Percentiles rank a stretch among this genome's conserved stretches.
phyloP scores from a whole-genome alignment of 768 basidiomycete genomes.

The Dacryopinax primogenitus region DNA sequence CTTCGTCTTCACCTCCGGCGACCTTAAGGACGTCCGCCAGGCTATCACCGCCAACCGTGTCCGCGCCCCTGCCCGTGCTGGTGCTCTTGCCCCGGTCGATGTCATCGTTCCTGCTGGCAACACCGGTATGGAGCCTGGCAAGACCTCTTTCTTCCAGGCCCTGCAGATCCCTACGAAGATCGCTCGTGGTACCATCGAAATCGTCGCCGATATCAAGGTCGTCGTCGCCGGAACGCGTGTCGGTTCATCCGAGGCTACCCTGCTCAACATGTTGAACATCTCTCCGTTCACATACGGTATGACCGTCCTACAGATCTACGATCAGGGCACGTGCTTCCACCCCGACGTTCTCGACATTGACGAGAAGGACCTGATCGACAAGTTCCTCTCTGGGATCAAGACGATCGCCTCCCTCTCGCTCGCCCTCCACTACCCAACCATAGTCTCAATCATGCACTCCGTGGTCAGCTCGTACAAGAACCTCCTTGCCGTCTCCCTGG shows the following conservation, averaged over 20 bases:
- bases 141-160: conserved; percentile 99
- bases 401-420: conserved; percentile 92
- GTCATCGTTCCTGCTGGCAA: conserved; percentile 88
- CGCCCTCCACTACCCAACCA: conserved; percentile 89
- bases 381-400: conserved; percentile 88
- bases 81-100: conserved; percentile 86
- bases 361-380: conserved; percentile 78
- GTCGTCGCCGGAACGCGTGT: conserved; percentile 85
- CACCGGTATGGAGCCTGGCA: conserved; percentile 99
- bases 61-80: conserved; percentile 95
- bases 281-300: conserved; percentile 99
- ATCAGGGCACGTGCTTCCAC: conserved; percentile 83
- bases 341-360: conserved; percentile 85
- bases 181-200: conserved; percentile 99
- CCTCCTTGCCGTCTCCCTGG: conserved; percentile 73
- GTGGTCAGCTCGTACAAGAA: conserved; percentile 99
- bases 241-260: conserved; percentile 90
- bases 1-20: conserved; percentile 88
- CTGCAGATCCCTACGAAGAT: conserved; percentile 99
- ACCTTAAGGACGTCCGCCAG: conserved; percentile 91
- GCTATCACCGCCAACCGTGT: conserved; percentile 95
- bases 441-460: conserved; percentile 86
- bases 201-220: conserved; percentile 92
- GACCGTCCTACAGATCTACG: conserved; percentile 94
- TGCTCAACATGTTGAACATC: conserved; percentile 99